These are phyloP conservation scores for Alloascoidea africana DNA, from an alignment of 805 yeast genomes.

Conservation along the genomic window DNA sequence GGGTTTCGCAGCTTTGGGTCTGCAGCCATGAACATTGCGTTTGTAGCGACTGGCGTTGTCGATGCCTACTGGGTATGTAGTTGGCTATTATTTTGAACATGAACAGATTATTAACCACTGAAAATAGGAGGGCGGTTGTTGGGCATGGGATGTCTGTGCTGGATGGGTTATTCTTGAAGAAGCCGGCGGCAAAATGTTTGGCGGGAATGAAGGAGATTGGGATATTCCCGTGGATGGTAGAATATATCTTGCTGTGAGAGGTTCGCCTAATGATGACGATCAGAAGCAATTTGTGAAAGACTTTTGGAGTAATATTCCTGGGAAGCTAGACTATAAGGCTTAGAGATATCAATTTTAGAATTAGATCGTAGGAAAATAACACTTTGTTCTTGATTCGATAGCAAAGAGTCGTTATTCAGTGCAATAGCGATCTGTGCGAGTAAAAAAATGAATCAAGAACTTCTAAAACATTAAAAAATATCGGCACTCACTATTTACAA, in stretches of 20 bases:
- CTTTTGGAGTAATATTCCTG: conserved; percentile 35
- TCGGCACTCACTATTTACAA: too few relatives aligned
- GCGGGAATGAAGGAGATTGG: conserved; percentile 36
- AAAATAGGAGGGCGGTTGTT: conserved; percentile 41
- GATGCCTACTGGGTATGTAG: conserved; percentile 39
- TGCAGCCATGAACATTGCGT: conserved; percentile 47
- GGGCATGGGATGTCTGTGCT: conserved; percentile 58
- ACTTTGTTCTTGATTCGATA: too few relatives aligned
- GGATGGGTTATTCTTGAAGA: conserved; percentile 48
- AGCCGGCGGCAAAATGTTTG: conserved; percentile 42
- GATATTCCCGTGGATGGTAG: conserved; percentile 33
- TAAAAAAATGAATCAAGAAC: too few relatives aligned
- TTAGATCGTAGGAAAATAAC: too few relatives aligned
- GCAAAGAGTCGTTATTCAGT: too few relatives aligned
- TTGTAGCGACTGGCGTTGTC: conserved; percentile 39
- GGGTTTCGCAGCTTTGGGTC: conserved; percentile 50
- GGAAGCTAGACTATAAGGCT: conserved; percentile 24
- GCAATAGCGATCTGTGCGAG: too few relatives aligned
- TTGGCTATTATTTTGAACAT: background rate
- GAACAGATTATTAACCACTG: background rate
- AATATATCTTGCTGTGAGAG: conserved; percentile 43
- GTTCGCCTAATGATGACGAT: conserved; percentile 22
- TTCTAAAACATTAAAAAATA: too few relatives aligned
- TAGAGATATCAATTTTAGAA: too few relatives aligned
- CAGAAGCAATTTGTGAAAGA: conserved; percentile 30